phyloP scores from a whole-genome alignment of 1,139 yeast genomes.

The Hyphopichia pseudoburtonii region DNA sequence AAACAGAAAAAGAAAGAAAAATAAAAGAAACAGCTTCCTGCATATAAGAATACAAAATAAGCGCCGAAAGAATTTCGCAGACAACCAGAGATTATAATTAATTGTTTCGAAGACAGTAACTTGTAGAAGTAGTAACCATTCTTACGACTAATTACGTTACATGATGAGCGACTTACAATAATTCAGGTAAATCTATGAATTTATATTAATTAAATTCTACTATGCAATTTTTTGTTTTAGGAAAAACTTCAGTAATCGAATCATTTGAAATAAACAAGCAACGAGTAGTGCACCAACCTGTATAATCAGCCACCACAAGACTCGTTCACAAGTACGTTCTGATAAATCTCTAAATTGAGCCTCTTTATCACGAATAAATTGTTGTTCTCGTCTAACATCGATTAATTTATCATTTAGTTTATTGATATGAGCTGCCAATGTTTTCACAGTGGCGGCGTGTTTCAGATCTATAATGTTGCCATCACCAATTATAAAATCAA shows the following conservation, averaged over 20 bases:
- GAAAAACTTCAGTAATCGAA: constrained; percentile 62
- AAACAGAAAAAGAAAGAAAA: too few relatives aligned
- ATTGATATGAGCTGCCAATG: constrained; percentile 53
- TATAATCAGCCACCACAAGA: constrained; percentile 63
- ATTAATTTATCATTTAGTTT: constrained; percentile 53
- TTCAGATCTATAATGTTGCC: constrained; percentile 50
- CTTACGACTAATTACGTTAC: too few relatives aligned
- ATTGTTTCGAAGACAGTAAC: too few relatives aligned
- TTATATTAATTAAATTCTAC: neutral
- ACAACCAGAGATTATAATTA: too few relatives aligned
- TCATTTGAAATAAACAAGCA: constrained; percentile 69
- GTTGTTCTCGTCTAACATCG: constrained; percentile 64
- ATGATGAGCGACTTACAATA: too few relatives aligned
- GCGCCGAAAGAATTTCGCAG: too few relatives aligned
- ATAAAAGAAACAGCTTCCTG: too few relatives aligned
- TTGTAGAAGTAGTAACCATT: too few relatives aligned
- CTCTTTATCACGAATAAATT: constrained; percentile 68
- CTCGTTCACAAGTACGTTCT: constrained; percentile 64
- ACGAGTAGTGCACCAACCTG: constrained; percentile 56
- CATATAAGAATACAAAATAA: too few relatives aligned
- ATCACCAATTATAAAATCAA: constrained; percentile 56
- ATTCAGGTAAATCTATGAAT: constrained; percentile 1
- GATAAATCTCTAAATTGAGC: constrained; percentile 64
- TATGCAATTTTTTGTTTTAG: constrained; percentile 54
- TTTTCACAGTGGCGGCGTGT: constrained; percentile 46